Base-by-base conservation (phyloP, 202 grass and related monocot genomes). In the Schoenoplectus tabernaemontani region DNA sequence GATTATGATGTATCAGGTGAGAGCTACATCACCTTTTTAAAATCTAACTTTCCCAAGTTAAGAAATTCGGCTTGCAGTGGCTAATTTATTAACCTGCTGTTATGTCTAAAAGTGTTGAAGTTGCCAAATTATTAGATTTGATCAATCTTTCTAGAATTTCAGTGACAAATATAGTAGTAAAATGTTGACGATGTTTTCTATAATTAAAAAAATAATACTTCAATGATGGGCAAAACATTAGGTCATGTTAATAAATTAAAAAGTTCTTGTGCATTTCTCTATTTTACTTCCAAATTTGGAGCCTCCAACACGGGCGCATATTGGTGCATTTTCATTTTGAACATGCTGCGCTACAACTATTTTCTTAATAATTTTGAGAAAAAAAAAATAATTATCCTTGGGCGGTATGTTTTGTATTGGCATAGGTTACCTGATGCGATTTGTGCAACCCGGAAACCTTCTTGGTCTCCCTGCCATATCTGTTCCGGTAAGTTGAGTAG, bases 401-500 rank as follows among this genome's bases (percentile, higher is more conserved):
- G 9, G 46, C 78, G 24, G 36, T 84, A 26, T 54, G 39, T 7
- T 86, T 77, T 57, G 26, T 68, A 32, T 77, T 47, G 24, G 56
- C 78, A 61, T 77, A 97, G 93, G 85, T 68, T 88, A 89, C 36
- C 39, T 98, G 77, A 98, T 98, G 96, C 82, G 76, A 76, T 98
- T 95, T 82, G 9, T 98, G 78, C 4, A 92, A 83, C 87, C 91
- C 6, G 90, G 85, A 63, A 98, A 98, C 80, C 90, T 98, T 83
- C 88, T 98, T 80, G 96, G 96, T 76, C 86, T 98, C 7, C 96
- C 96, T 63, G 95, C 95, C 38, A 87, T 98, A 89, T 82, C 78
- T 92, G 88, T 98, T 50, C 95, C 95, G 67, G 91, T 97, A 87
- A 97, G 94, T 79, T 50, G 53, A 56, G 67, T 73, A 41, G 69